Percentiles rank a stretch among this genome's conserved stretches.
Conservation (phyloP, 352 stramenopile genomes). For the Pythium aristosporum region DNA sequence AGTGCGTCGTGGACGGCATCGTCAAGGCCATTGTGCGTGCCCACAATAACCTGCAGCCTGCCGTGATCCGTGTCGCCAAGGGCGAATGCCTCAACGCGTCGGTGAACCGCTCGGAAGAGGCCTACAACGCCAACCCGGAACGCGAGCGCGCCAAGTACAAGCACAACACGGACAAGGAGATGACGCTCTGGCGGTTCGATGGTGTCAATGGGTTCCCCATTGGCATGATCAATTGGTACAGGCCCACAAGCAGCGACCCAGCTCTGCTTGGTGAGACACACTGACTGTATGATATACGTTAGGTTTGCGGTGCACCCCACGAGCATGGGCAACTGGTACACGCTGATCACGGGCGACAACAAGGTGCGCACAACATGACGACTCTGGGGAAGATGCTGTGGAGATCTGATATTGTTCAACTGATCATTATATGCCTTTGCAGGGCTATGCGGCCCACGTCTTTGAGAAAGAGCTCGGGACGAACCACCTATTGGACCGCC, state of each 20-base stretch:
- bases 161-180: slow-evolving; percentile 91
- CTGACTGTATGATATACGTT: neutral
- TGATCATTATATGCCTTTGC: slow-evolving; percentile 1
- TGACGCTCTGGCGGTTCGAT: slow-evolving; percentile 89
- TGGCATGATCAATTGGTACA: slow-evolving; percentile 90
- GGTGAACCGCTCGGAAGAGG: slow-evolving; percentile 89
- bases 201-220: slow-evolving; percentile 78
- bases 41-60: slow-evolving; percentile 70
- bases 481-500: slow-evolving; percentile 74
- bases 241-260: neutral
- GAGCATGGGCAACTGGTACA: slow-evolving; percentile 93
- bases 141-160: slow-evolving; percentile 76
- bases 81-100: slow-evolving; percentile 73
- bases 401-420: neutral
- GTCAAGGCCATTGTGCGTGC: slow-evolving; percentile 79
- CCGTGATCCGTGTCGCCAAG: slow-evolving; percentile 55
- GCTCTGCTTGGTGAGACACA: no score
- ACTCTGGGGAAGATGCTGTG: neutral
- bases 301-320: slow-evolving; percentile 92
- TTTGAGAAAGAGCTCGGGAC: slow-evolving; percentile 87
- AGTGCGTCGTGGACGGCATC: slow-evolving; percentile 89
- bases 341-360: slow-evolving; percentile 93
- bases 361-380: slow-evolving; percentile 43
- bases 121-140: slow-evolving; percentile 88
- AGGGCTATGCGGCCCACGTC: slow-evolving; percentile 84